A percentile compares a stretch with the other conserved stretches of the same genome.
Evolutionary conservation across 495 filamentous ascomycete species (phyloP).

Genomic region (Podospora tetraspora): DNA sequence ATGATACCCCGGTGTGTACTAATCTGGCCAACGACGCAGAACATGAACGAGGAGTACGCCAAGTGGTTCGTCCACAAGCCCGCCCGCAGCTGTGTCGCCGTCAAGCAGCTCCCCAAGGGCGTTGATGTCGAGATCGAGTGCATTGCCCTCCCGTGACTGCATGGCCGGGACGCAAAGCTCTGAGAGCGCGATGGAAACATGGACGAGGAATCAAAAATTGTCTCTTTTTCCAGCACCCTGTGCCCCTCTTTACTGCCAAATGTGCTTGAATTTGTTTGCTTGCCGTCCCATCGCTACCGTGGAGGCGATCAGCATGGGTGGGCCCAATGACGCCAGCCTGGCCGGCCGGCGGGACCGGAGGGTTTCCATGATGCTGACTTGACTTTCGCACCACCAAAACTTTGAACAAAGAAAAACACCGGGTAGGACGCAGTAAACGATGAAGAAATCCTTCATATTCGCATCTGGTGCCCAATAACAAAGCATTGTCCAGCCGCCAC

Average conservation of each 20-base stretch:
- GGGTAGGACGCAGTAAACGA: neutral
- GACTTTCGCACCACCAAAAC: neutral
- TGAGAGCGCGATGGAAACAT: neutral
- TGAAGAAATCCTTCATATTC: neutral
- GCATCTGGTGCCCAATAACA: neutral
- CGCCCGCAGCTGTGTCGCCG: slow-evolving; percentile 87
- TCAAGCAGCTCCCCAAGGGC: slow-evolving; percentile 82
- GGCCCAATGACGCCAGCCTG: neutral
- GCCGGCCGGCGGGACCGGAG: neutral
- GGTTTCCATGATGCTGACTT: neutral
- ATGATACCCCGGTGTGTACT: neutral
- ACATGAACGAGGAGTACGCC: slow-evolving; percentile 86
- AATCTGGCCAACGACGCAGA: slow-evolving; percentile 26
- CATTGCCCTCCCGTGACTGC: slow-evolving; percentile 62
- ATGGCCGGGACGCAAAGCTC: slow-evolving; percentile 13
- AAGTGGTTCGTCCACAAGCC: slow-evolving; percentile 86
- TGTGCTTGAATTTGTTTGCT: neutral
- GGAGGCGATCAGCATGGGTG: neutral
- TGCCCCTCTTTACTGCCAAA: neutral
- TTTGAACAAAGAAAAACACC: neutral
- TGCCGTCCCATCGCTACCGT: neutral
- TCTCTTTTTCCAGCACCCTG: neutral
- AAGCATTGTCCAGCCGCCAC: neutral
- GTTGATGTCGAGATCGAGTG: slow-evolving; percentile 93
- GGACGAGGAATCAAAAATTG: neutral